Base-by-base conservation (phyloP, 257 asterid genomes). In the Gentiana macrophylla region DNA sequence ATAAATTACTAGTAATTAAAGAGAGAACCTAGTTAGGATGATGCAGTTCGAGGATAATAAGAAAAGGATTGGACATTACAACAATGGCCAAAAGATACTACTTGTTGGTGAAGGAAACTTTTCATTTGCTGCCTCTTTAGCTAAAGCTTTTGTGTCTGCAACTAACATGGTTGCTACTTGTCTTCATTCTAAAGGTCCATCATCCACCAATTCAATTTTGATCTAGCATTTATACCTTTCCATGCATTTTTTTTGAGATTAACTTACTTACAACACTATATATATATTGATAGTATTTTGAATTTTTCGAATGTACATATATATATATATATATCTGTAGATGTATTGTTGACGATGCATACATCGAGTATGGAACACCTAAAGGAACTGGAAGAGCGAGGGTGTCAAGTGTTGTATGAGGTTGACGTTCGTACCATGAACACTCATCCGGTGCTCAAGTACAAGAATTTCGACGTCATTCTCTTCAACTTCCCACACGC, bases 21-120 rank as follows among this genome's bases (percentile, higher is more conserved):
- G n/a, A n/a, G n/a, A n/a, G n/a, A n/a, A n/a, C n/a, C n/a, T n/a
- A n/a, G n/a, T n/a, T n/a, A n/a, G n/a, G n/a, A n/a, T n/a, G n/a
- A n/a, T n/a, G n/a, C n/a, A n/a, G n/a, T n/a, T n/a, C n/a, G n/a
- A n/a, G n/a, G n/a, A n/a, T n/a, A n/a, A n/a, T n/a, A n/a, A 56
- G 62, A 61, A 55, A 44, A 50, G 77, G 72, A 77, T 77, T 41
- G 62, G 59, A 60, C 77, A 77, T 7, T 77, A 73, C 49, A 50
- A 50, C 55, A 63, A 54, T 48, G 48, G 61, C 35, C 77, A 70
- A 7, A 45, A 53, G 13, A 77, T 77, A 37, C 56, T 77, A 50
- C 33, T 67, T 15, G 83, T 77, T 6, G 83, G 83, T 0, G 83
- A 77, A 6, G 78, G 81, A 10, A 78, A 76, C 44, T 76, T 76